Percentiles rank a stretch among this genome's conserved stretches.
phyloP scores from a whole-genome alignment of 768 basidiomycete genomes.

The Boletus vinaceobasis region DNA sequence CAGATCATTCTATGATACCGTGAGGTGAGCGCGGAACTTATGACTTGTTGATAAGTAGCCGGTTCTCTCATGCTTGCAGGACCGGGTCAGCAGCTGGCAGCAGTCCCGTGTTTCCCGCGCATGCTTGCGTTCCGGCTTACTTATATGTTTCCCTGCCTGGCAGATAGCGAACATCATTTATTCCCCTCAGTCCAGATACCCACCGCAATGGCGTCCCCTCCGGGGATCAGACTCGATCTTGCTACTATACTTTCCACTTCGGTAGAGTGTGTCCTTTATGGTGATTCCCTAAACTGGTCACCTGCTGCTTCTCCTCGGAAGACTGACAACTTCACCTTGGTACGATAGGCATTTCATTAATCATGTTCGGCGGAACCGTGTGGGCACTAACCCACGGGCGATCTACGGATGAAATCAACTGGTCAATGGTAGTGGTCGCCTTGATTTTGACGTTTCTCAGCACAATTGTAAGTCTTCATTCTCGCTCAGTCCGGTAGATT shows the following conservation, averaged over 20 bases:
- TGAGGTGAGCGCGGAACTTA: background rate
- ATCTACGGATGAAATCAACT: slow-evolving; percentile 14
- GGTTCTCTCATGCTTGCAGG: background rate
- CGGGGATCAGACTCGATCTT: slow-evolving; percentile 7
- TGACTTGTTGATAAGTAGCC: background rate
- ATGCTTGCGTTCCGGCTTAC: background rate
- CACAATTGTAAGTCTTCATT: slow-evolving; percentile 8
- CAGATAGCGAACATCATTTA: background rate
- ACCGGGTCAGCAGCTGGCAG: background rate
- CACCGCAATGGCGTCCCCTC: slow-evolving; percentile 1
- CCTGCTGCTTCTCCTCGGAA: background rate
- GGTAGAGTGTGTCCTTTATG: slow-evolving; percentile 22
- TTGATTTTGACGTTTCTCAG: slow-evolving; percentile 21
- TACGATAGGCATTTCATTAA: slow-evolving; percentile 16
- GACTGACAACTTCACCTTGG: background rate
- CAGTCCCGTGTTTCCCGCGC: background rate
- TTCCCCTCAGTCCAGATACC: background rate
- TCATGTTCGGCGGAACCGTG: slow-evolving; percentile 23
- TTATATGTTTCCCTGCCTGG: background rate
- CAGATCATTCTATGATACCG: background rate
- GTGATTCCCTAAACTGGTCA: slow-evolving; percentile 1
- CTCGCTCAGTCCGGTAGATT: background rate
- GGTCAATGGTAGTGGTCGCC: slow-evolving; percentile 22
- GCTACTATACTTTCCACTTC: slow-evolving; percentile 17
- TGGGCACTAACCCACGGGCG: slow-evolving; percentile 23